Evolutionary conservation across 768 basidiomycete species (phyloP), one percentile per base, ranked within the genome.

Genomic region (Hemileccinum impolitum): DNA sequence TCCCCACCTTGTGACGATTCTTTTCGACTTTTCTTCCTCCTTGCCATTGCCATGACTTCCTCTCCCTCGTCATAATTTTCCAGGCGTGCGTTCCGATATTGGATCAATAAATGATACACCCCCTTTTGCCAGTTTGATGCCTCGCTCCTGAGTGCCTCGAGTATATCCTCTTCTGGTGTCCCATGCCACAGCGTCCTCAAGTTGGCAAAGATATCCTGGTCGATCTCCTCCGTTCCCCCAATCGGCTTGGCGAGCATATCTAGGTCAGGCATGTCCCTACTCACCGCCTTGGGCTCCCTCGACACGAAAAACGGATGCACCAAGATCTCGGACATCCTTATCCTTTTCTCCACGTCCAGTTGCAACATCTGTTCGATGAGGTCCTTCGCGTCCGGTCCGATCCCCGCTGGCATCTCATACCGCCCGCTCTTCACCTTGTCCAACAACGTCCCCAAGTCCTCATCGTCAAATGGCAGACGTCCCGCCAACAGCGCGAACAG

Each of bases 41-140:
- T 35, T 42, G 54, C 63, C 58, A 69, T 63, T 18, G 67, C 67
- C 30, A 72, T 50, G 31, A 42, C 52, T 48, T 81, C 76, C 49
- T 87, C 82, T 42, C 87, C 85, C 47, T 87, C 85, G 48, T 86
- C 82, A 64, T 81, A 88, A 54, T 84, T 78, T 60, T 89, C 85
- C 37, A 90, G 65, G 47, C 84, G 82, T 56, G 77, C 81, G 43
- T 79, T 78, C 38, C 94, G 82, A 69, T 96, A 97, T 54, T 82
- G 82, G 47, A 86, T 75, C n/a, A 99, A 76, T 5, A 97, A 72
- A 61, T 90, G 85, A 68, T 99, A 99, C 41, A 98, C 89, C 0
- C 90, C 91, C 70, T 99, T 97, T 66, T 98, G 92, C 89, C 92
- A 94, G 25, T 87, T 94, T 43, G 82, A 82, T 47, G 84, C 81